Conservation (phyloP, 495 filamentous ascomycete genomes). For the Daldinia grandis region DNA sequence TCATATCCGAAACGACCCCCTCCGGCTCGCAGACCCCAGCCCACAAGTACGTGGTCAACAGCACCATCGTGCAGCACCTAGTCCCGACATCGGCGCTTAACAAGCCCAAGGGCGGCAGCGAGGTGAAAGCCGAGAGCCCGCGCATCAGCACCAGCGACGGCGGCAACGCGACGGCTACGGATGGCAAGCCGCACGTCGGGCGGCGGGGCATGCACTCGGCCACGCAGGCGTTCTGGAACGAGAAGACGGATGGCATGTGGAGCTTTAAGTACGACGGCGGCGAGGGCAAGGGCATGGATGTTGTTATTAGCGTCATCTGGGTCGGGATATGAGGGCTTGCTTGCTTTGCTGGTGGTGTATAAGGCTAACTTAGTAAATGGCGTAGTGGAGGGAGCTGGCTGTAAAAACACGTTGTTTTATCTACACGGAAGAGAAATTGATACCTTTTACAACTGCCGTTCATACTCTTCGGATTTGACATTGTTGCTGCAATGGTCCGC, state of each 20-base stretch:
- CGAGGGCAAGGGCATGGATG: constrained; percentile 85
- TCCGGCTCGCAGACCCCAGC: constrained; percentile 55
- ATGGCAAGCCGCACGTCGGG: constrained; percentile 70
- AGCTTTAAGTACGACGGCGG: constrained; percentile 92
- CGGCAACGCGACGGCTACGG: constrained; percentile 52
- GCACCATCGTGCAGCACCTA: constrained; percentile 95
- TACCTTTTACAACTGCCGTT: neutral
- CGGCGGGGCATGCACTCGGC: constrained; percentile 96
- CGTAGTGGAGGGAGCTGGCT: neutral
- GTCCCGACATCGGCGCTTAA: constrained; percentile 63
- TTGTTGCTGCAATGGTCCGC: too few relatives aligned
- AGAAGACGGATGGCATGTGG: constrained; percentile 97
- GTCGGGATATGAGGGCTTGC: constrained; percentile 66
- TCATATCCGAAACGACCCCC: constrained; percentile 83
- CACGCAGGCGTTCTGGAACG: constrained; percentile 95
- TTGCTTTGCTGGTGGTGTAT: too few relatives aligned
- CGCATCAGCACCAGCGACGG: constrained; percentile 53
- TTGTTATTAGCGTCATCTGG: constrained; percentile 93
- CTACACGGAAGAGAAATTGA: neutral
- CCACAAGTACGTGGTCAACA: constrained; percentile 95
- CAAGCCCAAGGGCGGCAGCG: constrained; percentile 56
- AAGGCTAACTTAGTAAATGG: neutral
- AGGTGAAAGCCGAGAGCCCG: constrained; percentile 46
- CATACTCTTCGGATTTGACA: neutral
- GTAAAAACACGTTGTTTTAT: neutral